A percentile compares a stretch with the other conserved stretches of the same genome.
phyloP scores from a whole-genome alignment of 169 alveolate species.

The Plasmodium adleri region DNA sequence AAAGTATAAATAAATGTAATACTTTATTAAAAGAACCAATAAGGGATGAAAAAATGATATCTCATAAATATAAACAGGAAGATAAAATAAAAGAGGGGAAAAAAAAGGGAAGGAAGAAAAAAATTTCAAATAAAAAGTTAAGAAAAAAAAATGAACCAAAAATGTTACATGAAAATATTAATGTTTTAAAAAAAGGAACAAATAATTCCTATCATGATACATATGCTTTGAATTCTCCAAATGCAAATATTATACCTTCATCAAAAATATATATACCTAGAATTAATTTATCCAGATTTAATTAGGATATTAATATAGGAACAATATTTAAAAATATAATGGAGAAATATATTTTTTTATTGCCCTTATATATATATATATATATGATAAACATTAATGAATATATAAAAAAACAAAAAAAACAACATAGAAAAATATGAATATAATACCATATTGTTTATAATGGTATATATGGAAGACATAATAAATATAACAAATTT shows the following conservation, averaged over 20 bases:
- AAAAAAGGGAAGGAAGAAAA: background rate
- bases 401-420: too few species aligned
- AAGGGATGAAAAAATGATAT: background rate
- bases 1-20: background rate
- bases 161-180: background rate
- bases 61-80: background rate
- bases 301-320: too few species aligned
- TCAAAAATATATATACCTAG: slow-evolving; percentile 6
- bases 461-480: too few species aligned
- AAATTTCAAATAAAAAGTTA: background rate
- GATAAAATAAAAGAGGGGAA: background rate
- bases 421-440: too few species aligned
- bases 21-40: too few species aligned
- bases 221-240: background rate
- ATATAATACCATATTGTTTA: too few species aligned
- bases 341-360: too few species aligned
- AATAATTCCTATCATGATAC: background rate
- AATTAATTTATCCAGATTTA: background rate
- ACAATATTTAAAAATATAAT: too few species aligned
- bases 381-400: too few species aligned
- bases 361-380: too few species aligned
- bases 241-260: background rate
- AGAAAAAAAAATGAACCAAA: background rate
- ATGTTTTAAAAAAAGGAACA: background rate
- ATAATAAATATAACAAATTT: too few species aligned